Conservation (phyloP, 345 rosid species). For the Geranium brycei region DNA sequence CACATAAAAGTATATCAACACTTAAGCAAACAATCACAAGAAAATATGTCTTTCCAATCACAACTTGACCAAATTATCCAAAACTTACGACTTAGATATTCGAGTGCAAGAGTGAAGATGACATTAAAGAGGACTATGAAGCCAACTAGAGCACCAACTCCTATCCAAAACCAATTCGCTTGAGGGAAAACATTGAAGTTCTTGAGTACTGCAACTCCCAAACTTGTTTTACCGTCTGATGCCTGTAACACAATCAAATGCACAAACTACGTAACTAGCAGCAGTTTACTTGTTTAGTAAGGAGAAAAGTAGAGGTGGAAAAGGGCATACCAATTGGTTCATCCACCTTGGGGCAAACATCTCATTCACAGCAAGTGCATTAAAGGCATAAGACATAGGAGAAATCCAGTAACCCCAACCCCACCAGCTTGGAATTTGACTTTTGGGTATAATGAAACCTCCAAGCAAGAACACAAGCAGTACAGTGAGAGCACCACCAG, state of each 20-base stretch:
- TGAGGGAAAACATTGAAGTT: constrained; percentile 29
- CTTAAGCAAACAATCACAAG: too few relatives aligned
- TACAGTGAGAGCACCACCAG: constrained; percentile 61
- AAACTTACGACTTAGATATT: constrained; percentile 50
- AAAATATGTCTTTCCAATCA: neutral
- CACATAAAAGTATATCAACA: neutral
- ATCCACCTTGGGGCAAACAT: constrained; percentile 66
- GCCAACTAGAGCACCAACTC: constrained; percentile 43
- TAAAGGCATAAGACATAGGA: constrained; percentile 56
- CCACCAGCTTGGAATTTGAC: constrained; percentile 79
- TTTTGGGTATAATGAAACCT: constrained; percentile 66
- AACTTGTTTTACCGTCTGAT: constrained; percentile 26
- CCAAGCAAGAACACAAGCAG: constrained; percentile 71
- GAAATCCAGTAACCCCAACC: constrained; percentile 79
- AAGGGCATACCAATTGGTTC: constrained; percentile 24
- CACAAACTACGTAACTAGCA: too few relatives aligned
- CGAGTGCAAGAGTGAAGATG: constrained; percentile 54
- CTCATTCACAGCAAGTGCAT: constrained; percentile 64
- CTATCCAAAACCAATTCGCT: constrained; percentile 74
- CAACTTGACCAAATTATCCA: neutral
- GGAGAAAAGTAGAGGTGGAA: neutral
- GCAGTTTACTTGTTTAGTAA: neutral
- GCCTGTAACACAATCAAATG: constrained; percentile 27
- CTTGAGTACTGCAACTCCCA: constrained; percentile 45
- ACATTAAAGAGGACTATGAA: constrained; percentile 58